Base-by-base conservation (phyloP, 2,329 filamentous ascomycete species). In the Colletotrichum chlorophyti region DNA sequence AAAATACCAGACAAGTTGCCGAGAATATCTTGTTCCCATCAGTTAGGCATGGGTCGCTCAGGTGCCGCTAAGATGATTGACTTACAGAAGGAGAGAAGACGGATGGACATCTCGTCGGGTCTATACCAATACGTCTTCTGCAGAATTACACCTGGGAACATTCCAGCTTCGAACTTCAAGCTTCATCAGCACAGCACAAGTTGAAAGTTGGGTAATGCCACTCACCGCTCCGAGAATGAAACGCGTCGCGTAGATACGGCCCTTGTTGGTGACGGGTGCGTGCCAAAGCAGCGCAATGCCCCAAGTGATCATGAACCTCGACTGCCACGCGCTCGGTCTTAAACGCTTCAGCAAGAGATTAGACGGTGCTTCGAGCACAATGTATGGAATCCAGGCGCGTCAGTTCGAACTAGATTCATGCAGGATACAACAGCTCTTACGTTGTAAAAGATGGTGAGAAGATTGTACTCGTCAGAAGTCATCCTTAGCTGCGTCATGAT, bases 61-160 rank as follows among this genome's bases (percentile, higher is more conserved):
- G n/a, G n/a, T n/a, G n/a, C 23, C 17, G 3, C 19, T 2, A 3
- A 10, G 9, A 50, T 64, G 8, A 63, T 64, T 1, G 58, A 63
- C 72, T 46, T 63, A 78, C 76, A 79, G 53, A 79, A 79, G 54
- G 77, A 80, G 4, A 80, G 65, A 0, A 81, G 63, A 8, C 78
- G 72, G 2, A 76, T 66, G 12, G 75, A 73, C 71, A 80, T 76
- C 57, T 80, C 78, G 50, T 81, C 78, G 0, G 76, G 75, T 5
- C 78, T 68, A 55, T 80, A 80, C 77, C 78, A 81, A 57, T 79
- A 79, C 2, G 72, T 74, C 68, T 79, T 70, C 55, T 79, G 77
- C 5, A 79, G 52, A 14, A 78, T 70, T 9, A 79, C 69, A 0
- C 76, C 75, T 2, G 76, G 75, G 49, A 75, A 78, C 66, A 75